Conservation (phyloP, 257 asterid genomes). For the Primulina huaijiensis region DNA sequence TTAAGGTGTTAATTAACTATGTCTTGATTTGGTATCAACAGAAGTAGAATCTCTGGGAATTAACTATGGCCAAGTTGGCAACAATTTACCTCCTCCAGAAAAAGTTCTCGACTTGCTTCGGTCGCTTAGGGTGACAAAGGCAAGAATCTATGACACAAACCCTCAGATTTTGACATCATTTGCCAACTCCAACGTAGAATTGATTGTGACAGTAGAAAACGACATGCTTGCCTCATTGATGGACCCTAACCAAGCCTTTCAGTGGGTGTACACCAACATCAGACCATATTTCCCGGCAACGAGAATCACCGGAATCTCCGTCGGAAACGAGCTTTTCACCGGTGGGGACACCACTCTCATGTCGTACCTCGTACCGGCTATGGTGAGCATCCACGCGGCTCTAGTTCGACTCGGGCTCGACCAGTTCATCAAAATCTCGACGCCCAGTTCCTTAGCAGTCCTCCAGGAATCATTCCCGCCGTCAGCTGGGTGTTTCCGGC, state of each 20-base stretch:
- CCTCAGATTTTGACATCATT: slow-evolving; percentile 39
- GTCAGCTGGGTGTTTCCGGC: slow-evolving; percentile 64
- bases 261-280: slow-evolving; percentile 39
- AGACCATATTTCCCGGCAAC: slow-evolving; percentile 44
- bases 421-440: slow-evolving; percentile 59
- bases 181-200: slow-evolving; percentile 37
- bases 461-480: slow-evolving; percentile 75
- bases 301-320: slow-evolving; percentile 40
- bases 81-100: slow-evolving; percentile 43
- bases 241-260: slow-evolving; percentile 35
- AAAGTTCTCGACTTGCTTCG: slow-evolving; percentile 34
- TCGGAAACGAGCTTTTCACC: slow-evolving; percentile 45
- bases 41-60: slow-evolving; percentile 42
- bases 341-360: slow-evolving; percentile 58
- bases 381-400: slow-evolving; percentile 68
- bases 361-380: slow-evolving; percentile 64
- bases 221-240: slow-evolving; percentile 30
- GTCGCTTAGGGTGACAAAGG: slow-evolving; percentile 32
- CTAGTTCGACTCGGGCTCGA: slow-evolving; percentile 46
- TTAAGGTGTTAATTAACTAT: slow-evolving; percentile 22
- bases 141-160: slow-evolving; percentile 48
- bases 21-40: slow-evolving; percentile 20
- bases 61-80: slow-evolving; percentile 47
- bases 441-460: slow-evolving; percentile 67
- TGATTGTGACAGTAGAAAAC: slow-evolving; percentile 40